Evolutionary conservation across 176 grass and related monocot genomes (phyloP).

Genomic region (Puccinellia tenuiflora): DNA sequence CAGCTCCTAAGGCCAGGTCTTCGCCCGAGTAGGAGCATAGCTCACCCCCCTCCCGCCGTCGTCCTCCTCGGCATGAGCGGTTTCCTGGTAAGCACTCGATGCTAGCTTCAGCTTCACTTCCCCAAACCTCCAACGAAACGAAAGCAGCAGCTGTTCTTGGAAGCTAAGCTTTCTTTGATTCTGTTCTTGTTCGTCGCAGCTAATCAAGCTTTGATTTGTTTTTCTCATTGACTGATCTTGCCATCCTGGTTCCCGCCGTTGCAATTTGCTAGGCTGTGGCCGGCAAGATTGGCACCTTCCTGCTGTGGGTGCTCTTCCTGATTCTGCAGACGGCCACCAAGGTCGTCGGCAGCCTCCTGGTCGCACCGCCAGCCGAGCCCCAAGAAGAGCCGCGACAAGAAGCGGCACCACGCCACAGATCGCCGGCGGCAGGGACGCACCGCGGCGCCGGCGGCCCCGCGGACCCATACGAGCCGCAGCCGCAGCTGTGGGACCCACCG

Average conservation of each 20-base stretch:
- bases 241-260: background rate
- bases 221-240: background rate
- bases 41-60: conserved; percentile 7
- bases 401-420: background rate
- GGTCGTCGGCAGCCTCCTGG: conserved; percentile 39
- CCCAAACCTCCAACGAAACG: background rate
- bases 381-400: conserved; percentile 26
- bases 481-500: conserved; percentile 18
- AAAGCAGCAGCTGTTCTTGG: background rate
- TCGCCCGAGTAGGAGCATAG: background rate
- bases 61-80: conserved; percentile 41
- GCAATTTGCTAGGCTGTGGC: conserved; percentile 20
- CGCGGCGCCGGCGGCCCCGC: background rate
- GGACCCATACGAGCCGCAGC: conserved; percentile 11
- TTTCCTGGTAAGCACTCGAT: conserved; percentile 32
- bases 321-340: conserved; percentile 45
- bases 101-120: background rate
- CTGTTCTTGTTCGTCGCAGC: background rate
- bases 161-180: background rate
- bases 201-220: background rate
- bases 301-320: conserved; percentile 54
- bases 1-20: background rate
- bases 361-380: background rate
- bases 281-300: conserved; percentile 38
- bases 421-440: conserved; percentile 29